phyloP scores from a whole-genome alignment of 768 basidiomycete genomes.

The Xerocomus potaroensis region DNA sequence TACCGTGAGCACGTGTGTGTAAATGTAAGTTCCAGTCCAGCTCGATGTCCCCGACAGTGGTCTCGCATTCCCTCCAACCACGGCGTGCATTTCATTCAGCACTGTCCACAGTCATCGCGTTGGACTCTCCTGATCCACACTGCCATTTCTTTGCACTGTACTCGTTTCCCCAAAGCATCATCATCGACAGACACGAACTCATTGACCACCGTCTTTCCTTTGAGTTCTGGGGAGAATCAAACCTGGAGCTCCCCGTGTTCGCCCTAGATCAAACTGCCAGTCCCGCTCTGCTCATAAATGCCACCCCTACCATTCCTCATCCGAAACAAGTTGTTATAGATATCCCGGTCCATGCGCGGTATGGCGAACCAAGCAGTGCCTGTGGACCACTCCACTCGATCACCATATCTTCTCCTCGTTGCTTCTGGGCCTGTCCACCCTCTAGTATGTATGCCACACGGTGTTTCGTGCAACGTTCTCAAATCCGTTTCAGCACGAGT shows the following conservation, averaged over 20 bases:
- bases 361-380: slow-evolving; percentile 28
- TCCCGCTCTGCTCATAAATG: slow-evolving; percentile 32
- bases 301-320: slow-evolving; percentile 10
- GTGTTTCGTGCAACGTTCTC: slow-evolving; percentile 1
- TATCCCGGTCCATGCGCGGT: slow-evolving; percentile 44
- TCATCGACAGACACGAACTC: slow-evolving; percentile 45
- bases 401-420: slow-evolving; percentile 22
- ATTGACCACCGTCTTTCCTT: slow-evolving; percentile 29
- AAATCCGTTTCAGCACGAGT: slow-evolving; percentile 6
- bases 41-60: slow-evolving; percentile 16
- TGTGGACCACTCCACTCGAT: slow-evolving; percentile 18
- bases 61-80: slow-evolving; percentile 20
- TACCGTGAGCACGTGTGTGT: neutral
- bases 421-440: slow-evolving; percentile 32
- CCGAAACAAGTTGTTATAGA: slow-evolving; percentile 20
- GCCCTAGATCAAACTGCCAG: slow-evolving; percentile 27
- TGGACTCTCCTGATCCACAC: slow-evolving; percentile 5
- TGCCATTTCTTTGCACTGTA: slow-evolving; percentile 34
- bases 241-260: slow-evolving; percentile 42
- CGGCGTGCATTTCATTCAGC: slow-evolving; percentile 31
- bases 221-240: slow-evolving; percentile 34
- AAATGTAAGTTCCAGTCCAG: too few relatives aligned
- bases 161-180: slow-evolving; percentile 36
- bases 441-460: slow-evolving; percentile 17
- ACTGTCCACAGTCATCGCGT: slow-evolving; percentile 18